Evolutionary conservation across 2,329 filamentous ascomycete species (phyloP).

Genomic region (Sporothrix pseudoabietina): DNA sequence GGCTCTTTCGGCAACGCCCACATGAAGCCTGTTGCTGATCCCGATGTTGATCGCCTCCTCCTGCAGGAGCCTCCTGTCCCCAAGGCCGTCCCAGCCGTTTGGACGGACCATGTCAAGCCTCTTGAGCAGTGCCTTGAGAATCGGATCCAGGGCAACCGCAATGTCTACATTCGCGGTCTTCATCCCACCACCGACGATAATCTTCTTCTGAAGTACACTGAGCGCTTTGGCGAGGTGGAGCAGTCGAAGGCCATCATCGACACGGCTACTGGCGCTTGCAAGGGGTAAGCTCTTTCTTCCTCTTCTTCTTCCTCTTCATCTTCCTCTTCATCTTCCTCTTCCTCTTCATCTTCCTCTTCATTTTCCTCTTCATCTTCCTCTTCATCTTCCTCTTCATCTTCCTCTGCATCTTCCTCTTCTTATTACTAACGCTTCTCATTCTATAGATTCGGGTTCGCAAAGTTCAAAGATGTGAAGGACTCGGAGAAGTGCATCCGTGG

Average conservation of each 20-base stretch:
- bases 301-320: conserved; percentile 31
- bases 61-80: conserved; percentile 82
- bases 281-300: conserved; percentile 67
- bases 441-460: conserved; percentile 90
- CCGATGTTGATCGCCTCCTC: conserved; percentile 64
- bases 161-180: conserved; percentile 96
- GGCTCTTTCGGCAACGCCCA: conserved; percentile 41
- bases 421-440: neutral
- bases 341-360: conserved; percentile 30
- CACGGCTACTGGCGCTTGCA: conserved; percentile 87
- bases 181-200: conserved; percentile 95
- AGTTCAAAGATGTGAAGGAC: conserved; percentile 83
- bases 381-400: conserved; percentile 30
- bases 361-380: conserved; percentile 31
- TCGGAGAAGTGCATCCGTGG: conserved; percentile 96
- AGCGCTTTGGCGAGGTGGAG: conserved; percentile 89
- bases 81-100: conserved; percentile 84
- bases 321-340: conserved; percentile 31
- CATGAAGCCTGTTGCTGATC: conserved; percentile 51
- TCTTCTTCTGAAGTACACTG: conserved; percentile 77
- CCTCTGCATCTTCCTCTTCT: neutral
- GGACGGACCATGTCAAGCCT: conserved; percentile 83
- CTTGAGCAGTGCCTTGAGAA: conserved; percentile 95
- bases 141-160: conserved; percentile 85
- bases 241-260: conserved; percentile 99